Percentiles rank a stretch among this genome's conserved stretches.
These are phyloP conservation scores for Lophiotrema nucula DNA, from an alignment of 495 filamentous ascomycete species.

Conservation along the genomic window DNA sequence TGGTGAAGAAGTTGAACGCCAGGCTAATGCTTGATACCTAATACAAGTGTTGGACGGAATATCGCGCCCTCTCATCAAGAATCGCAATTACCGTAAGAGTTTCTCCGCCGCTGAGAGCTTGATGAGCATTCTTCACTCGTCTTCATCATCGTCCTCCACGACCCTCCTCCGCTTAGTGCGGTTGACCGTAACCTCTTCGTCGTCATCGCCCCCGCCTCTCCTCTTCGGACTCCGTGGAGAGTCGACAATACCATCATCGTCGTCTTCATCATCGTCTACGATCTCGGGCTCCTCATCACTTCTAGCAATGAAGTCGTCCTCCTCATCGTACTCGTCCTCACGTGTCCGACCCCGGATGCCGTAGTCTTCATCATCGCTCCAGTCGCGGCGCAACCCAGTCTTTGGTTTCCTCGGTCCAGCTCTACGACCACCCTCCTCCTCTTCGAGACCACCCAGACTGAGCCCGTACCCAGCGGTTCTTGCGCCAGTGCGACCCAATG, in stretches of 20 bases:
- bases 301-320: conserved; percentile 53
- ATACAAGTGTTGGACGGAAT: neutral
- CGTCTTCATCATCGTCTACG: conserved; percentile 58
- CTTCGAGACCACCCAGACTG: conserved; percentile 73
- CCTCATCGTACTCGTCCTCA: conserved; percentile 72
- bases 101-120: too few species aligned
- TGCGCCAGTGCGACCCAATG: conserved; percentile 43
- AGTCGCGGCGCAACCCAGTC: conserved; percentile 38
- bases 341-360: conserved; percentile 58
- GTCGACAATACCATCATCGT: conserved; percentile 42
- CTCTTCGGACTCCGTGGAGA: conserved; percentile 39
- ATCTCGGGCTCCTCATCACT: conserved; percentile 56
- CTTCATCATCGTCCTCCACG: conserved; percentile 43
- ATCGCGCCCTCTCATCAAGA: neutral
- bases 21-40: neutral
- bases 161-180: conserved; percentile 38
- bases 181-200: conserved; percentile 28
- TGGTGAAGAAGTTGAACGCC: neutral
- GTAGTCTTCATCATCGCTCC: conserved; percentile 53
- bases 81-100: too few species aligned
- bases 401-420: conserved; percentile 30
- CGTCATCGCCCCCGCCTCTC: conserved; percentile 30
- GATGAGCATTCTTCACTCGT: conserved; percentile 36
- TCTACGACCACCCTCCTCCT: conserved; percentile 63
- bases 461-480: conserved; percentile 53